Evolutionary conservation across 2,329 filamentous ascomycete genomes (phyloP).

Genomic region (Fusarium mundagurra): DNA sequence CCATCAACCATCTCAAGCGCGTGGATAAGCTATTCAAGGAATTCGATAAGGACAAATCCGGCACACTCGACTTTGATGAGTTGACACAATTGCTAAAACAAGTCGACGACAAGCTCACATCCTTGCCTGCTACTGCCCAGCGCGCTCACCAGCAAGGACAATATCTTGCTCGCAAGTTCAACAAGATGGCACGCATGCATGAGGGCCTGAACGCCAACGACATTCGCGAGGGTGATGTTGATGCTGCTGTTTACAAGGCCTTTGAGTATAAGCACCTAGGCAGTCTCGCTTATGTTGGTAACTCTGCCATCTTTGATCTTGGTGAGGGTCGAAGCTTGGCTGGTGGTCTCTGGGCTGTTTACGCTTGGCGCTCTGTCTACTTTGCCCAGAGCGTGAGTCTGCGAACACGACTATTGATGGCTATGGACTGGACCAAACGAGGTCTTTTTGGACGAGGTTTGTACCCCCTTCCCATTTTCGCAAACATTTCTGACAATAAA

Average conservation of each 20-base stretch:
- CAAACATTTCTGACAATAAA: constrained; percentile 6
- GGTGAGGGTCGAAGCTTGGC: constrained; percentile 78
- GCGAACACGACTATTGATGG: constrained; percentile 85
- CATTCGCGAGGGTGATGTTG: constrained; percentile 86
- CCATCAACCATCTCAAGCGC: constrained; percentile 84
- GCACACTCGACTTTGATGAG: constrained; percentile 94
- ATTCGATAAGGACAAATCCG: constrained; percentile 93
- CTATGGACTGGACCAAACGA: constrained; percentile 99
- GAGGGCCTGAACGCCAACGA: constrained; percentile 82
- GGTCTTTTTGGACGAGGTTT: constrained; percentile 94
- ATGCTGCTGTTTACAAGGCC: constrained; percentile 90
- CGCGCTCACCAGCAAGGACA: constrained; percentile 94
- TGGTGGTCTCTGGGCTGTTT: constrained; percentile 91
- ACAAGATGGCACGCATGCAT: constrained; percentile 82
- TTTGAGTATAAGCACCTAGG: constrained; percentile 96
- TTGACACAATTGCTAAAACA: constrained; percentile 87
- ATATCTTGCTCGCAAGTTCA: constrained; percentile 94
- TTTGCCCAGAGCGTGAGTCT: constrained; percentile 98
- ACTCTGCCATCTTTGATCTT: constrained; percentile 94
- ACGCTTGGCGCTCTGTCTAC: constrained; percentile 95
- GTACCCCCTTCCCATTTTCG: constrained; percentile 45
- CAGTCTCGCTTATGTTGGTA: constrained; percentile 93
- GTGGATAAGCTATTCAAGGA: constrained; percentile 90
- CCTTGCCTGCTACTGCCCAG: constrained; percentile 93
- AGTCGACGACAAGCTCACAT: constrained; percentile 95